Evolutionary conservation across 805 yeast species (phyloP).

Genomic region (Saccharomyces eubayanus): DNA sequence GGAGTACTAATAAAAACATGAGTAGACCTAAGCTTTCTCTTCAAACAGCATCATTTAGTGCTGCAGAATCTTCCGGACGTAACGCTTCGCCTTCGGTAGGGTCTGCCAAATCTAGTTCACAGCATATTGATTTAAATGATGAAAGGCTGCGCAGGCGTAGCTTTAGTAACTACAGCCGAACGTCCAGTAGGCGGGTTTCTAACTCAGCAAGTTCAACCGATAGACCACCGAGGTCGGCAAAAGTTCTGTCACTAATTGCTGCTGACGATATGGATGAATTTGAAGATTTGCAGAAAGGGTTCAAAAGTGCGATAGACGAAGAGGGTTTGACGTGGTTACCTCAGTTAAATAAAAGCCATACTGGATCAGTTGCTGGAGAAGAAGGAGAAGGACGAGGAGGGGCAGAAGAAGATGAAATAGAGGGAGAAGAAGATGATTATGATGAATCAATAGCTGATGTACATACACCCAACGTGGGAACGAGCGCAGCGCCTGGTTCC

Average conservation of each 20-base stretch:
- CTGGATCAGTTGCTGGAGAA: constrained; percentile 5
- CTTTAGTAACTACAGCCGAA: background rate
- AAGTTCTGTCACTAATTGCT: constrained; percentile 23
- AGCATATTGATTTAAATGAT: background rate
- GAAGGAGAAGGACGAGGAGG: constrained; percentile 2
- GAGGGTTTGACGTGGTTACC: constrained; percentile 28
- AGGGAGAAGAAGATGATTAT: background rate
- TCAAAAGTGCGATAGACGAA: constrained; percentile 19
- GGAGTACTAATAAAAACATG: background rate
- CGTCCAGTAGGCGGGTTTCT: background rate
- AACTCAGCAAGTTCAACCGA: constrained; percentile 9
- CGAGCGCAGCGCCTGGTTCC: constrained; percentile 1
- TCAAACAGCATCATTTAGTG: constrained; percentile 6
- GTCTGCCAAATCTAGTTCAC: background rate
- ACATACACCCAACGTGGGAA: constrained; percentile 1
- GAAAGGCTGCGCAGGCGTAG: background rate
- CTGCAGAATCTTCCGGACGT: background rate
- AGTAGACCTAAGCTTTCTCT: constrained; percentile 12
- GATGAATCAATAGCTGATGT: background rate
- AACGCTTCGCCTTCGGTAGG: background rate
- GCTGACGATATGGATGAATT: constrained; percentile 30
- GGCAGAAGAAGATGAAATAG: constrained; percentile 3
- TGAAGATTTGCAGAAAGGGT: constrained; percentile 27
- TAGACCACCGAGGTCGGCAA: constrained; percentile 20
- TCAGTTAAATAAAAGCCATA: constrained; percentile 21